Base-by-base conservation (phyloP, 106 monocot species). In the Amphibolis antarctica region DNA sequence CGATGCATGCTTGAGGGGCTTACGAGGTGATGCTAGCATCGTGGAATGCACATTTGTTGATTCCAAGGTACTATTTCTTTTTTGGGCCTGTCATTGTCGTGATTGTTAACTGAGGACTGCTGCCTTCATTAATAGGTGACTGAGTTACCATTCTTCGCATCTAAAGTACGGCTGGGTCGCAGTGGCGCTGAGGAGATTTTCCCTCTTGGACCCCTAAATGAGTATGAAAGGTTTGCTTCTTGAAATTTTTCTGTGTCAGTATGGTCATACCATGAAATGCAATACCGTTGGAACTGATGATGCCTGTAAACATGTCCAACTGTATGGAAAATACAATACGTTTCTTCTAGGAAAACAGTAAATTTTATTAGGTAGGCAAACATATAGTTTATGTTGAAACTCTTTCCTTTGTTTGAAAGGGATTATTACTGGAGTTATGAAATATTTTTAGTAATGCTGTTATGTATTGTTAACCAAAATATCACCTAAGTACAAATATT, bases 21-120 rank as follows among this genome's bases (percentile, higher is more conserved):
- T 92, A 73, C 51, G 67, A n/a, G 86, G 92, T 29, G 86, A 86
- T 68, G 84, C 86, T 53, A 81, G 79, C n/a, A 78, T 92, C 59
- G 75, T 92, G 15, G 92, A 92, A 75, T 92, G 92, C 69, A 60
- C 92, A 46, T 92, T 70, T 74, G 86, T 92, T 36, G 84, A 61
- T 64, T 92, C 86, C 20, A 75, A 81, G 79, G 86, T 83, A 53
- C 63, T 58, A 15, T 28, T 18, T 64, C 4, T 7, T 22, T 10
- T 71, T 48, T 1, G n/a, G n/a, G n/a, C 36, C 5, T 46, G 22
- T 10, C 36, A 36, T 44, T 44, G 13, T 9, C 10, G n/a, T n/a
- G 12, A 12, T 49, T 36, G 36, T 36, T 36, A 7, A 36, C 36
- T 4, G 7, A 53, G 23, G 19, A 22, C 53, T 12, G 10, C 23